These are phyloP conservation scores for Lactarius evosmus DNA, from an alignment of 768 basidiomycete genomes.

Conservation along the genomic window DNA sequence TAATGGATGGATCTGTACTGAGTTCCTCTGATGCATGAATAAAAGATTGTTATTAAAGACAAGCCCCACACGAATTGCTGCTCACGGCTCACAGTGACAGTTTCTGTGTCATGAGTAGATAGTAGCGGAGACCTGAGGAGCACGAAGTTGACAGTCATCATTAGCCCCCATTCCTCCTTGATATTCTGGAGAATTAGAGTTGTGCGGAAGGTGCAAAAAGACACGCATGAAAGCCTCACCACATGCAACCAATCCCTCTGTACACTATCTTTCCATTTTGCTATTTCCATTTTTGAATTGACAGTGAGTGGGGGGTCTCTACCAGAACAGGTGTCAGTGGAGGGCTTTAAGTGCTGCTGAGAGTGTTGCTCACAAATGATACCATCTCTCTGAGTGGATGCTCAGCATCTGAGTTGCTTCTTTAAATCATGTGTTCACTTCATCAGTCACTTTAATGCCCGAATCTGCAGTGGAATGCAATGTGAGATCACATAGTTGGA, in stretches of 20 bases:
- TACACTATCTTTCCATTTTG: not conserved
- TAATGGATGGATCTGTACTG: no score
- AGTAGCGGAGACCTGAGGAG: not conserved
- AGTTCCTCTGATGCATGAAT: not conserved
- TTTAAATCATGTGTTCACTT: not conserved
- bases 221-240: not conserved
- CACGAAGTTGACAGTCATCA: not conserved
- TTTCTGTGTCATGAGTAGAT: not conserved
- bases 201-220: not conserved
- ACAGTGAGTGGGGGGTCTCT: not conserved
- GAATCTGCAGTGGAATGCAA: not conserved
- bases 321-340: not conserved
- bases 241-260: not conserved
- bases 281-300: not conserved
- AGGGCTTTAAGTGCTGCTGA: not conserved
- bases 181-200: not conserved
- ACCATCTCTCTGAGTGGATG: not conserved
- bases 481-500: not conserved
- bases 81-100: not conserved
- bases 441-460: not conserved
- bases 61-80: not conserved
- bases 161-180: not conserved
- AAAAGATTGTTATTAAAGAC: not conserved
- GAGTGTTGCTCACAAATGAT: not conserved
- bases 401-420: not conserved